Evolutionary conservation across 1,284 basidiomycete genomes (phyloP).

Genomic region (Moesziomyces sp.): DNA sequence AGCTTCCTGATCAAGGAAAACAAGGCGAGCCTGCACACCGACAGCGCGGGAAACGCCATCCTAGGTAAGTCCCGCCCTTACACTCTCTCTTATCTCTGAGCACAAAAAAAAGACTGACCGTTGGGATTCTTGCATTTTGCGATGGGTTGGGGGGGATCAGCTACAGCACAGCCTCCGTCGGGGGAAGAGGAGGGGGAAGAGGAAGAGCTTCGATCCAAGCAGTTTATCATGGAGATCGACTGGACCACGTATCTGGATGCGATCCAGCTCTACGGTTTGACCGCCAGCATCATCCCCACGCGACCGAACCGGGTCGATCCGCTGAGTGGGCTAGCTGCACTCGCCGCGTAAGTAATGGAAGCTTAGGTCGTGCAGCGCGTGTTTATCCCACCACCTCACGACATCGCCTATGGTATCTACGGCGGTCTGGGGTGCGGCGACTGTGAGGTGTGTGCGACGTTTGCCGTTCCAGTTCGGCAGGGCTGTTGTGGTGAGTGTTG

Average conservation of each 20-base stretch:
- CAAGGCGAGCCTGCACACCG: constrained; percentile 72
- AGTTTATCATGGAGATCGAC: constrained; percentile 87
- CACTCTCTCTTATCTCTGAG: not conserved
- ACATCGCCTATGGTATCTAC: not conserved
- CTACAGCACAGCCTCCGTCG: constrained; percentile 6
- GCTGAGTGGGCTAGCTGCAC: constrained; percentile 17
- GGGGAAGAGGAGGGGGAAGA: not conserved
- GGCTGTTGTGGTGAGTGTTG: not conserved
- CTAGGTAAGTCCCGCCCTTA: constrained; percentile 74
- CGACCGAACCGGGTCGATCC: constrained; percentile 26
- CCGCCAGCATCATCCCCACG: constrained; percentile 70
- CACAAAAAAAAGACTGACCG: too few species aligned
- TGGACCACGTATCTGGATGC: constrained; percentile 82
- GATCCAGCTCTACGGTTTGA: constrained; percentile 82
- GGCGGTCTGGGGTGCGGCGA: too few species aligned
- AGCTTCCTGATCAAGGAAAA: constrained; percentile 90
- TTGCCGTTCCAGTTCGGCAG: constrained; percentile 22
- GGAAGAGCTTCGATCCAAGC: constrained; percentile 73
- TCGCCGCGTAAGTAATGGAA: constrained; percentile 25
- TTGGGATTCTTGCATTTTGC: not conserved
- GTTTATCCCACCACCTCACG: constrained; percentile 10
- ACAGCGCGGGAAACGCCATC: constrained; percentile 76
- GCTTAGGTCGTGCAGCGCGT: constrained; percentile 28
- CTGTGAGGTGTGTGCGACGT: not conserved
- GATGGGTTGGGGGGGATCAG: not conserved